phyloP scores from a whole-genome alignment of 108 stramenopile genomes.

The Mediolabrus comicus region DNA sequence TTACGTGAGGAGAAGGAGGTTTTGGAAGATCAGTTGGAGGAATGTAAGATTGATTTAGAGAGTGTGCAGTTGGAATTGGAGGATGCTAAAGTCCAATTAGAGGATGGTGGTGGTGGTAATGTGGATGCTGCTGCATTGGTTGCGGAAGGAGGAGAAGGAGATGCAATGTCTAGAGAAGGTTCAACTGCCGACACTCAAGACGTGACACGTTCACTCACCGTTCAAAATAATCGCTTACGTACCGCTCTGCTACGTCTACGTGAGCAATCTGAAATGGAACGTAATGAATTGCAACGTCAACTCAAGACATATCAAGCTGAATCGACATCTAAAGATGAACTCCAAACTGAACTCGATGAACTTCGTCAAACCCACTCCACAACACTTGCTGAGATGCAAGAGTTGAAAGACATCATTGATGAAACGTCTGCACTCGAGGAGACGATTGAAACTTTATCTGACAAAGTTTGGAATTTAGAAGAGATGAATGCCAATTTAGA shows the following conservation, averaged over 20 bases:
- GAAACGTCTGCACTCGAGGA: slow-evolving; percentile 74
- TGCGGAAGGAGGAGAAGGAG: slow-evolving; percentile 2
- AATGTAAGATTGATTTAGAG: slow-evolving; percentile 74
- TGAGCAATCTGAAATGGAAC: slow-evolving; percentile 76
- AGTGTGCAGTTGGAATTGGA: slow-evolving; percentile 81
- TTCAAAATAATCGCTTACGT: slow-evolving; percentile 81
- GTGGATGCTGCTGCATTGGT: not conserved
- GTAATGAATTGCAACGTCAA: slow-evolving; percentile 66
- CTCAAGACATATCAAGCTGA: slow-evolving; percentile 43
- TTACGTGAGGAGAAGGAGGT: slow-evolving; percentile 77
- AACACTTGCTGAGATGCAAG: slow-evolving; percentile 57
- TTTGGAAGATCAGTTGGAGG: slow-evolving; percentile 72
- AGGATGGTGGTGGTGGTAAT: slow-evolving; percentile 37
- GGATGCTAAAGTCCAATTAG: slow-evolving; percentile 67
- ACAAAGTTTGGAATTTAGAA: slow-evolving; percentile 74
- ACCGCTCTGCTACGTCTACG: slow-evolving; percentile 78
- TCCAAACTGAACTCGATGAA: slow-evolving; percentile 33
- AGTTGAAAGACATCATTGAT: slow-evolving; percentile 86
- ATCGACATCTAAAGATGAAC: slow-evolving; percentile 52
- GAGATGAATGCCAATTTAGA: slow-evolving; percentile 61
- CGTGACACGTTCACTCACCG: slow-evolving; percentile 56
- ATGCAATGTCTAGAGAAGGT: not conserved
- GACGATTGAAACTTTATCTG: slow-evolving; percentile 79
- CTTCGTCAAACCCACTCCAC: slow-evolving; percentile 30
- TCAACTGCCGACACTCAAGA: slow-evolving; percentile 45